Conservation (phyloP, 2,329 filamentous ascomycete species). For the Fusarium nurragi region DNA sequence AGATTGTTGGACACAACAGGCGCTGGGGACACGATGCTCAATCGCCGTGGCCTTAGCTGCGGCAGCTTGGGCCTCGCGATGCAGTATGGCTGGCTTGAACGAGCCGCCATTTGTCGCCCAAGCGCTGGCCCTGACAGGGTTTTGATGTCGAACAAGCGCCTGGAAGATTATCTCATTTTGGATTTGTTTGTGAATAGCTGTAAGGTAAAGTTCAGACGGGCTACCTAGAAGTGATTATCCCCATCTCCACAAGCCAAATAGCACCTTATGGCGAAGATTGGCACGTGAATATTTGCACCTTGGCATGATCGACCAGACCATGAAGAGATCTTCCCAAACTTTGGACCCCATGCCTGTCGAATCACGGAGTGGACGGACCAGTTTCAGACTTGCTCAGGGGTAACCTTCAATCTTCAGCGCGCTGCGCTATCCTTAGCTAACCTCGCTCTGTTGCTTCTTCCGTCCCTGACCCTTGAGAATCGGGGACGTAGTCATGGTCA, state of each 20-base stretch:
- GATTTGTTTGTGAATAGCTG: background rate
- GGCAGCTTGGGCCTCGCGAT: slow-evolving; percentile 18
- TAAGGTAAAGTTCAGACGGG: slow-evolving; percentile 13
- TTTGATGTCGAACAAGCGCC: background rate
- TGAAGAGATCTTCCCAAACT: slow-evolving; percentile 19
- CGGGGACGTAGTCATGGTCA: background rate
- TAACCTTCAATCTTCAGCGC: background rate
- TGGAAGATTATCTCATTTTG: background rate
- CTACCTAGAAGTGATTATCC: slow-evolving; percentile 21
- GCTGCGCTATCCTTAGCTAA: background rate
- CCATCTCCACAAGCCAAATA: slow-evolving; percentile 6
- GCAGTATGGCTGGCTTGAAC: slow-evolving; percentile 37
- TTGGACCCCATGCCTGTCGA: slow-evolving; percentile 16
- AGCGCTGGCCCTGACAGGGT: background rate
- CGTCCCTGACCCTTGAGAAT: background rate
- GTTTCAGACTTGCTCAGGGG: slow-evolving; percentile 40
- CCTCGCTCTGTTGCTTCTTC: background rate
- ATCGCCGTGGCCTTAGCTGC: slow-evolving; percentile 33
- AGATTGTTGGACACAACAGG: slow-evolving; percentile 21
- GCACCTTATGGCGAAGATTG: background rate
- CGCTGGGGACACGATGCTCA: slow-evolving; percentile 24
- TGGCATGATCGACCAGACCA: slow-evolving; percentile 8
- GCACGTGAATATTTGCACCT: background rate
- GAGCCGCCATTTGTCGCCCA: slow-evolving; percentile 20
- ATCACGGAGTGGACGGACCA: slow-evolving; percentile 1